Evolutionary conservation across 805 yeast species (phyloP), one percentile per base, ranked within the genome.

Genomic region (Ogataea trehaloabstinens): DNA sequence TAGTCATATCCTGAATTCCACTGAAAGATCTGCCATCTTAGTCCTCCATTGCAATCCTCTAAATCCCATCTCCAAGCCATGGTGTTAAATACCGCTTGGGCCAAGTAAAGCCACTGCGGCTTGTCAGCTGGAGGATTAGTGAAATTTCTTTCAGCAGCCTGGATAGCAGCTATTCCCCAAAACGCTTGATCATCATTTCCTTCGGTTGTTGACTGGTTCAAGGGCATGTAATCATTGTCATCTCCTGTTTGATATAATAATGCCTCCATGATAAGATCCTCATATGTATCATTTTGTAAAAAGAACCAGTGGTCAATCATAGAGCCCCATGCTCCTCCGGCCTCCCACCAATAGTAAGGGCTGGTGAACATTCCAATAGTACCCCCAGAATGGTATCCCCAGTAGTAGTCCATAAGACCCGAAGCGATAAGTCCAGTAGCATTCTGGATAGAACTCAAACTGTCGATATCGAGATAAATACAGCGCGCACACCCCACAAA

Each of bases 331-430:
- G 91, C 96, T 44, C 90, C 95, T 49, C 98, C 98, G 7, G 97
- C 95, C 66, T 89, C 88, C 97, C 97, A 90, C 99, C 98, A 91
- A 71, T 91, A 91, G 71, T 91, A 90, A 0, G 98, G 98, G 56
- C 71, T 67, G 10, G 81, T 68, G 61, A 93, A 90, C 89, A 85
- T 80, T 30, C 98, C 99, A 19, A 85, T 69, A 4, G 89, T 75
- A 6, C 90, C 84, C 24, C 96, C 97, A 30, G 70, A 60, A 24
- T 71, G 59, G 45, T 61, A 49, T 21, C 87, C 87, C 48, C 74
- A 74, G 61, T 84, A 84, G 61, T 84, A 84, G 60, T 79, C 79
- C 69, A 84, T 67, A 48, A 82, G 59, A 40, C 91, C 93, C 18
- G 68, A 59, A 12, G 80, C 70, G 17, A 83, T 56, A 24, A 78